These are phyloP conservation scores for Phyllosticta capitalensis DNA, from an alignment of 2,329 filamentous ascomycete species.

Conservation along the genomic window DNA sequence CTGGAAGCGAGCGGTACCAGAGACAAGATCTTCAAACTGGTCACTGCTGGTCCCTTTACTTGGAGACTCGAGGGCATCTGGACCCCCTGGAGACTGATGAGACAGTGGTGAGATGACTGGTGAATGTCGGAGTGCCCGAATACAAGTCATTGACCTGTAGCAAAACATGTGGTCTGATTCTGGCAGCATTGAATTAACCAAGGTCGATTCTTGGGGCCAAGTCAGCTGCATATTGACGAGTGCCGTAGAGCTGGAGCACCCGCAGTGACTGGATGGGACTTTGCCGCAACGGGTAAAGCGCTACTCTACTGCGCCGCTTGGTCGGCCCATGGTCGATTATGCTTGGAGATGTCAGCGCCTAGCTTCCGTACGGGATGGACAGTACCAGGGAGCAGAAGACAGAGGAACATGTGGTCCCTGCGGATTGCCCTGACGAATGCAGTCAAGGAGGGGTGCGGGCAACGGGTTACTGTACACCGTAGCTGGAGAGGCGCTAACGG, in stretches of 20 bases:
- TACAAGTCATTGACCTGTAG: not conserved
- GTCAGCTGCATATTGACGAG: slow-evolving; percentile 65
- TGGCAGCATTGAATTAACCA: slow-evolving; percentile 21
- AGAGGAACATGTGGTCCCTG: not conserved
- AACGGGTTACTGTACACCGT: too few relatives aligned
- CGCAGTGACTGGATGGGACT: not conserved
- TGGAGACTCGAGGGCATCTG: not conserved
- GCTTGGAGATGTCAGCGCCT: not conserved
- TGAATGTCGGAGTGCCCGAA: not conserved
- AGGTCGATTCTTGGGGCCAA: slow-evolving; percentile 86
- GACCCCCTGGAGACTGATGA: too few relatives aligned
- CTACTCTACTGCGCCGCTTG: not conserved
- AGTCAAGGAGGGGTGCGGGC: not conserved
- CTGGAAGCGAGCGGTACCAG: not conserved
- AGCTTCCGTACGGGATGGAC: not conserved
- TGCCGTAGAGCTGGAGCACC: slow-evolving; percentile 41
- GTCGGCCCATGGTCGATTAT: not conserved
- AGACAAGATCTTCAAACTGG: slow-evolving; percentile 8
- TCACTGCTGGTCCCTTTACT: not conserved
- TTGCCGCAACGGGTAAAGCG: not conserved
- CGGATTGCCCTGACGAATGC: not conserved
- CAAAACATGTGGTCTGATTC: not conserved
- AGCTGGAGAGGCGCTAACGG: not conserved
- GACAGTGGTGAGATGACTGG: not conserved
- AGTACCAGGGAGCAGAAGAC: not conserved